A percentile compares a stretch with the other conserved stretches of the same genome.
phyloP scores from a whole-genome alignment of 768 basidiomycete genomes.

The Lentinula lateritia region DNA sequence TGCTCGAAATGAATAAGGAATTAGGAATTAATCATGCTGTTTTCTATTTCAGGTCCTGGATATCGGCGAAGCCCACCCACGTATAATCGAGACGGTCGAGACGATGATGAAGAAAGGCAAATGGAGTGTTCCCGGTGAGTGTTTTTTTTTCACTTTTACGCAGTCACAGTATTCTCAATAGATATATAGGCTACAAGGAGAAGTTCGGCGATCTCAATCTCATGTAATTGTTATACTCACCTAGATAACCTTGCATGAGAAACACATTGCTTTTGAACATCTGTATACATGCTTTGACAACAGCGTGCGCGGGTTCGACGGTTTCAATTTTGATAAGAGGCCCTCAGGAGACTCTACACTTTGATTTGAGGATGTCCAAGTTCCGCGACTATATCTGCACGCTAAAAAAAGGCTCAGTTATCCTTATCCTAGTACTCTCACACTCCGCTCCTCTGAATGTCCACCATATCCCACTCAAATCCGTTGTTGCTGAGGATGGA shows the following conservation, averaged over 20 bases:
- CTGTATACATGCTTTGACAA: neutral
- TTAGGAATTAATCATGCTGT: neutral
- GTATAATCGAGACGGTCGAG: conserved; percentile 86
- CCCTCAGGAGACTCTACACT: too few relatives aligned
- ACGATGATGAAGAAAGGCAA: conserved; percentile 97
- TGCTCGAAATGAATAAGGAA: neutral
- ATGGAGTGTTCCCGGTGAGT: conserved; percentile 91
- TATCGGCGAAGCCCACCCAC: conserved; percentile 88
- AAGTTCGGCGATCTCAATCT: conserved; percentile 9
- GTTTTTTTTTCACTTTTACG: neutral
- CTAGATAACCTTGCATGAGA: neutral
- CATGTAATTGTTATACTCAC: conserved; percentile 5
- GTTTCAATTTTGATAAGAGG: too few relatives aligned
- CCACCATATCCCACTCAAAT: too few relatives aligned
- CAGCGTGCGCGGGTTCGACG: too few relatives aligned
- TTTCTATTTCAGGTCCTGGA: conserved; percentile 64
- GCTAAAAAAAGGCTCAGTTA: too few relatives aligned
- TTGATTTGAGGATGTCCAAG: too few relatives aligned
- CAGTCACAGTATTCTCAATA: neutral
- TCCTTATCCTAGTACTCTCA: too few relatives aligned
- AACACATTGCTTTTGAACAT: neutral
- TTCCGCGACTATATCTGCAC: too few relatives aligned
- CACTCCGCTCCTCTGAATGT: too few relatives aligned
- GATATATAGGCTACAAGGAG: conserved; percentile 7
- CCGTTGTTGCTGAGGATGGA: too few relatives aligned